A percentile compares a stretch with the other conserved stretches of the same genome.
Conservation (phyloP, 495 filamentous ascomycete genomes). For the Monascus purpureus region DNA sequence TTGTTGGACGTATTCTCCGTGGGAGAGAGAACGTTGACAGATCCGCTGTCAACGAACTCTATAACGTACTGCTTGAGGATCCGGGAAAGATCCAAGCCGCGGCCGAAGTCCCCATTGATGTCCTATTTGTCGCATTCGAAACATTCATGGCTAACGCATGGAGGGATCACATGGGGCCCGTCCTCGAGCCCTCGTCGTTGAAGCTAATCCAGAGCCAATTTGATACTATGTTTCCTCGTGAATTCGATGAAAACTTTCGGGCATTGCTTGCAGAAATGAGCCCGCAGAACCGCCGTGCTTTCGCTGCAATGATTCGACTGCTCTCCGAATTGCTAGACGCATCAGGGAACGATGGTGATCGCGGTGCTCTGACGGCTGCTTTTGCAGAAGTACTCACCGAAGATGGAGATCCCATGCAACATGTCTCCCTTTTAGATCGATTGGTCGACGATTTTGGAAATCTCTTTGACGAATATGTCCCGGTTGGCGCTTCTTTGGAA, state of each 20-base stretch:
- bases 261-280: slow-evolving; percentile 63
- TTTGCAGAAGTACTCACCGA: slow-evolving; percentile 80
- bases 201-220: slow-evolving; percentile 60
- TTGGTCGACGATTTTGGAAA: slow-evolving; percentile 84
- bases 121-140: slow-evolving; percentile 88
- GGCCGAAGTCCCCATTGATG: slow-evolving; percentile 66
- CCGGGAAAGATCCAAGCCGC: slow-evolving; percentile 59
- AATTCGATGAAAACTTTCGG: slow-evolving; percentile 80
- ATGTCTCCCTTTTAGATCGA: slow-evolving; percentile 82
- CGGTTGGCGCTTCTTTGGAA: slow-evolving; percentile 28
- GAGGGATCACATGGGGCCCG: slow-evolving; percentile 73
- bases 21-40: slow-evolving; percentile 60
- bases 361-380: slow-evolving; percentile 76
- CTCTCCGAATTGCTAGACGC: slow-evolving; percentile 82
- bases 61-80: slow-evolving; percentile 72
- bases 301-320: slow-evolving; percentile 70
- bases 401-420: slow-evolving; percentile 63
- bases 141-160: slow-evolving; percentile 85
- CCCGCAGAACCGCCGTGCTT: slow-evolving; percentile 83
- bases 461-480: slow-evolving; percentile 62
- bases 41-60: slow-evolving; percentile 75
- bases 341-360: slow-evolving; percentile 87
- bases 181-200: slow-evolving; percentile 52
- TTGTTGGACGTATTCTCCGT: slow-evolving; percentile 61
- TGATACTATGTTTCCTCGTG: slow-evolving; percentile 52